Evolutionary conservation across 495 filamentous ascomycete species (phyloP).

Genomic region (Aspergillus incahuasiensis): DNA sequence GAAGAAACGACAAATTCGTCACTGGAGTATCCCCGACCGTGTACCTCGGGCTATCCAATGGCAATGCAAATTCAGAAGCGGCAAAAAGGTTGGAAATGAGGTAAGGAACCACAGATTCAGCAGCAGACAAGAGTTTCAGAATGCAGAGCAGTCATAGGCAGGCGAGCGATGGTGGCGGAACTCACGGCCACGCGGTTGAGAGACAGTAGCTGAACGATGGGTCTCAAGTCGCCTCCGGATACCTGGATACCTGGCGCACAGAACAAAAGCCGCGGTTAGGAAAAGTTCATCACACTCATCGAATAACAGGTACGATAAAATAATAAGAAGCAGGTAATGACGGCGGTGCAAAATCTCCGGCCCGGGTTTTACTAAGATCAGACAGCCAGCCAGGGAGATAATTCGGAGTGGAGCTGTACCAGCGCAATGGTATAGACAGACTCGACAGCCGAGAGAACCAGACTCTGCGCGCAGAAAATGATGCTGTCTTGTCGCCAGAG

Average conservation of each 20-base stretch:
- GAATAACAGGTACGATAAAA: conserved; percentile 6
- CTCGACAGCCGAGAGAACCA: conserved; percentile 14
- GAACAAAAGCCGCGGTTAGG: conserved; percentile 11
- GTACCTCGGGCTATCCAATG: conserved; percentile 12
- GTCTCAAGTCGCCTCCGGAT: conserved; percentile 20
- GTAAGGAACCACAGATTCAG: conserved; percentile 9
- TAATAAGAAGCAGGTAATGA: conserved; percentile 1
- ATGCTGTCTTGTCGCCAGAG: conserved; percentile 19
- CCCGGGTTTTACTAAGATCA: conserved; percentile 20
- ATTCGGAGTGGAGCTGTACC: conserved; percentile 23
- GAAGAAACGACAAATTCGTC: background rate
- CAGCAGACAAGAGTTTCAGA: conserved; percentile 3
- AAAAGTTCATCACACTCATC: conserved; percentile 11
- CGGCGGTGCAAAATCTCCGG: conserved; percentile 12
- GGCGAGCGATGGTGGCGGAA: conserved; percentile 15
- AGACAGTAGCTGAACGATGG: conserved; percentile 28
- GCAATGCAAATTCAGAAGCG: background rate
- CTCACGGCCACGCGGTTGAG: conserved; percentile 17
- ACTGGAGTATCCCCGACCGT: conserved; percentile 12
- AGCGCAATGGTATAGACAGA: conserved; percentile 12
- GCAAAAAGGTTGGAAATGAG: conserved; percentile 10
- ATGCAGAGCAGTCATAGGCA: conserved; percentile 8
- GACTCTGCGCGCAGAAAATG: conserved; percentile 17
- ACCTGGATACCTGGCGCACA: conserved; percentile 19
- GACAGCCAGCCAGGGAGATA: conserved; percentile 21